A percentile compares a stretch with the other conserved stretches of the same genome.
Conservation (phyloP, 257 asterid genomes). For the Cinchona pubescens region DNA sequence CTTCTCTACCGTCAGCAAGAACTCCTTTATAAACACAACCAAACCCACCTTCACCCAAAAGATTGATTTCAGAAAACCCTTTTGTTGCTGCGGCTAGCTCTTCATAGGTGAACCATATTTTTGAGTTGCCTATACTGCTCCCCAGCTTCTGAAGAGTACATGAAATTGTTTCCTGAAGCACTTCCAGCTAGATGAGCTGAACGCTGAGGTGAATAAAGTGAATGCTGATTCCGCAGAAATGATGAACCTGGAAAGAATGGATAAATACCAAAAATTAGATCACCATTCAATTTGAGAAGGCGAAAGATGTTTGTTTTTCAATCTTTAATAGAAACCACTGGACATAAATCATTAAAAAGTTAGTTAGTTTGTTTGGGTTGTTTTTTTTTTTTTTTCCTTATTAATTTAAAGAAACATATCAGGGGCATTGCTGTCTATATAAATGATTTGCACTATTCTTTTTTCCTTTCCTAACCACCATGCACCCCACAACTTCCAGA, state of each 20-base stretch:
- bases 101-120: constrained; percentile 73
- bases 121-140: constrained; percentile 63
- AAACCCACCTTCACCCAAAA: constrained; percentile 89
- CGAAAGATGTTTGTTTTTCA: not conserved
- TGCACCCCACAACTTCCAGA: not conserved
- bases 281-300: not conserved
- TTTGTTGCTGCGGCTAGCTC: constrained; percentile 63
- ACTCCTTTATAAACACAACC: constrained; percentile 86
- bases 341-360: not conserved
- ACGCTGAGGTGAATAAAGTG: constrained; percentile 24
- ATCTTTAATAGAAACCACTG: not conserved
- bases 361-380: too few relatives aligned
- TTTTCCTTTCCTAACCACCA: not conserved
- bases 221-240: constrained; percentile 50
- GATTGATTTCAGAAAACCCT: constrained; percentile 45
- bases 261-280: constrained; percentile 5
- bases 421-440: not conserved
- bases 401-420: not conserved
- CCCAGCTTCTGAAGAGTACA: constrained; percentile 52
- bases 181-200: constrained; percentile 52
- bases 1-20: constrained; percentile 65
- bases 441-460: not conserved
- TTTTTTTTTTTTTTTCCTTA: too few relatives aligned
- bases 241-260: constrained; percentile 52
- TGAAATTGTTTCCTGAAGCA: constrained; percentile 46